These are phyloP conservation scores for Lachnellula subtilissima DNA, from an alignment of 2,329 filamentous ascomycete species.

Conservation along the genomic window DNA sequence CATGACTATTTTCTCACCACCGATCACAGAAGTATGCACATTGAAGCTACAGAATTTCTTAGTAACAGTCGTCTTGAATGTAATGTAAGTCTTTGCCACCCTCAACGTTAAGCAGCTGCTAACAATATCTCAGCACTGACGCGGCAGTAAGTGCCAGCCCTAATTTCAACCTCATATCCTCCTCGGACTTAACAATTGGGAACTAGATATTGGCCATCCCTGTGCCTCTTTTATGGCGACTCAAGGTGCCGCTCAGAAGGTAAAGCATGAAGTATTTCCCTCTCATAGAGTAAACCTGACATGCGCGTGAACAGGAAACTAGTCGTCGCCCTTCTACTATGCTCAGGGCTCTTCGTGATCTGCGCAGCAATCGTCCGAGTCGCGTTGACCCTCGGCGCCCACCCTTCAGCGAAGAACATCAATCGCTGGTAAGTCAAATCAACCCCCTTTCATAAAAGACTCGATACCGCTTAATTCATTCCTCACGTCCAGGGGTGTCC, in stretches of 20 bases:
- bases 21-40: conserved; percentile 2
- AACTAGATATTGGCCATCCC: conserved; percentile 10
- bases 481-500: conserved; percentile 10
- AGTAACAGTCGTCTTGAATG: conserved; percentile 14
- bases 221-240: conserved; percentile 9
- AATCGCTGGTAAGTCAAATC: conserved; percentile 11
- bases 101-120: background rate
- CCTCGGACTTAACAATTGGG: background rate
- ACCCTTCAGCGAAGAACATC: conserved; percentile 32
- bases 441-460: no score
- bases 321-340: conserved; percentile 11
- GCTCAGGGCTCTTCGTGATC: conserved; percentile 15
- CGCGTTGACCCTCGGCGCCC: conserved; percentile 18
- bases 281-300: background rate
- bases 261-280: background rate
- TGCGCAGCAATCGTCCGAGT: conserved; percentile 13
- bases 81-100: conserved; percentile 4
- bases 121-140: conserved; percentile 2
- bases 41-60: conserved; percentile 14
- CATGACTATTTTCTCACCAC: background rate
- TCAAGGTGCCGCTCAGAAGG: conserved; percentile 6
- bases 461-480: no score
- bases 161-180: background rate
- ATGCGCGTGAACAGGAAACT: conserved; percentile 3
- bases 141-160: background rate